Conservation (phyloP, 2,329 filamentous ascomycete species). For the Stachybotrys echinatus region DNA sequence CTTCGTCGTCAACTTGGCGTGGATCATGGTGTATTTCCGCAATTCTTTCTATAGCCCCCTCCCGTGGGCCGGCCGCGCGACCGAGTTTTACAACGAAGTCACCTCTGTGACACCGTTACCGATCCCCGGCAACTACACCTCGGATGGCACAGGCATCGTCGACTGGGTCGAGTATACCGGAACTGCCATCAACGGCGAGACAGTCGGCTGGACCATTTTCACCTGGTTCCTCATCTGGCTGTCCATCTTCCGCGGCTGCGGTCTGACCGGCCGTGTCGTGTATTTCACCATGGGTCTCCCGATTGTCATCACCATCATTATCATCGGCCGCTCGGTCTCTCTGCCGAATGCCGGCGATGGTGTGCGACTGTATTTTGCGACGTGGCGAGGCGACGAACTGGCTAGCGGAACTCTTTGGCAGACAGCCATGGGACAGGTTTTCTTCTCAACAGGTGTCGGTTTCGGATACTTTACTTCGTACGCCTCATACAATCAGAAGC, state of each 20-base stretch:
- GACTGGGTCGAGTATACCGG: conserved; percentile 42
- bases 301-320: conserved; percentile 49
- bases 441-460: conserved; percentile 54
- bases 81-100: conserved; percentile 46
- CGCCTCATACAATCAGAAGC: conserved; percentile 51
- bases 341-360: conserved; percentile 49
- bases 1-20: conserved; percentile 51
- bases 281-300: conserved; percentile 59
- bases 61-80: conserved; percentile 44
- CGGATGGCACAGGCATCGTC: conserved; percentile 30
- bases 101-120: conserved; percentile 43
- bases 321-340: conserved; percentile 48
- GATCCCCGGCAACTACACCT: conserved; percentile 29
- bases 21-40: conserved; percentile 56
- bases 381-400: conserved; percentile 44
- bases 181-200: conserved; percentile 45
- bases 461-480: conserved; percentile 56
- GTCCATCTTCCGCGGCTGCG: conserved; percentile 54
- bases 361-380: conserved; percentile 39
- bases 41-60: conserved; percentile 49
- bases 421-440: conserved; percentile 54
- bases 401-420: conserved; percentile 50
- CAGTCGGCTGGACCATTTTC: conserved; percentile 52
- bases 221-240: conserved; percentile 56
- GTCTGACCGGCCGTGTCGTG: conserved; percentile 51